phyloP scores from a whole-genome alignment of 2,329 filamentous ascomycete species.

The Hypoxylon sp. region DNA sequence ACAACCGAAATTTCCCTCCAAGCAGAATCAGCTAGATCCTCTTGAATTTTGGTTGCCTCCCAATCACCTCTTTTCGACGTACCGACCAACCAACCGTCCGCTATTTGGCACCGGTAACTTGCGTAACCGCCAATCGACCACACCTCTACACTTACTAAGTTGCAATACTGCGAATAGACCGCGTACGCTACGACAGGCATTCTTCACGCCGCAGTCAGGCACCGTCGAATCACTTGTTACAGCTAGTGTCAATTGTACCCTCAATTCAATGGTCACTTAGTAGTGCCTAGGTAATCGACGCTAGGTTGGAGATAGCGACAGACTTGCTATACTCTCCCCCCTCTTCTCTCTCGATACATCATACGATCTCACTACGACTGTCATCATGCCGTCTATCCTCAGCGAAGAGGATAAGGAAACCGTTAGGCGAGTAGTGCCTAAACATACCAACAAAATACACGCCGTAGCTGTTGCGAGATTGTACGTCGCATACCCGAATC shows the following conservation, averaged over 20 bases:
- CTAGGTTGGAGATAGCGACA: constrained; percentile 36
- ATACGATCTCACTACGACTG: constrained; percentile 39
- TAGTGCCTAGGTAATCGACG: constrained; percentile 25
- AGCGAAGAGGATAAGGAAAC: constrained; percentile 95
- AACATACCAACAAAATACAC: constrained; percentile 96
- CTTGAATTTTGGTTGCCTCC: constrained; percentile 35
- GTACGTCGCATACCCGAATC: constrained; percentile 91
- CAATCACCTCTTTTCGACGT: constrained; percentile 29
- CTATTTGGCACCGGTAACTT: constrained; percentile 29
- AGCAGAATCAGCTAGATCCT: constrained; percentile 32
- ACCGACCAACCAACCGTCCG: constrained; percentile 32
- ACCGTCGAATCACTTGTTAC: constrained; percentile 20
- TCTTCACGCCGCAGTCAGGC: constrained; percentile 23
- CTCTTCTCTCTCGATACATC: constrained; percentile 30
- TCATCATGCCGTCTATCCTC: constrained; percentile 75
- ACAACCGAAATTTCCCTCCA: constrained; percentile 31
- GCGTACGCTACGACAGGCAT: constrained; percentile 23
- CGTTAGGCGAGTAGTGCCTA: constrained; percentile 94
- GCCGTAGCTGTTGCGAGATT: constrained; percentile 93
- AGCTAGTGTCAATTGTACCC: constrained; percentile 19
- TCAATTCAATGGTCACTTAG: constrained; percentile 37
- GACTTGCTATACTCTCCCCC: constrained; percentile 30
- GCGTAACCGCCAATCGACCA: constrained; percentile 42
- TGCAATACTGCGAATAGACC: constrained; percentile 26
- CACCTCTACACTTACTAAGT: constrained; percentile 23